Evolutionary conservation across 164 flowering plant genomes (phyloP).

Genomic region (Pachysandra terminalis): DNA sequence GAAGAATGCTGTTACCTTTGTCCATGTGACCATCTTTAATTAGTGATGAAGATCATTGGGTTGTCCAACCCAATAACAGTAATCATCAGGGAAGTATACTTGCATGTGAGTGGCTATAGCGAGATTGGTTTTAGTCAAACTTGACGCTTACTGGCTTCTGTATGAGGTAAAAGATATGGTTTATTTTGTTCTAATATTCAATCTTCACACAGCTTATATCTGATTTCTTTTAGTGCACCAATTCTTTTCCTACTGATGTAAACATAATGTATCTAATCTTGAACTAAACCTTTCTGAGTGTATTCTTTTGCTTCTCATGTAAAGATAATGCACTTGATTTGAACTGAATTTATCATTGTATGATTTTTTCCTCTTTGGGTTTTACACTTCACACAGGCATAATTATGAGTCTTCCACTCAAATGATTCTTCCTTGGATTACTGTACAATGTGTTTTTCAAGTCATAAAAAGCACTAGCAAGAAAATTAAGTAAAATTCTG

Average conservation of each 20-base stretch:
- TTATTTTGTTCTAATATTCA: background rate
- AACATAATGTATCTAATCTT: no score
- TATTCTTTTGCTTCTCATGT: background rate
- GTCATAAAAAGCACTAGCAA: no score
- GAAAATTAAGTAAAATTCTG: no score
- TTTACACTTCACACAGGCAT: background rate
- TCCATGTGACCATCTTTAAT: slow-evolving; percentile 37
- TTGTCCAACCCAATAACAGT: background rate
- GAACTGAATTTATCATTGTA: background rate
- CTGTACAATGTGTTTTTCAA: no score
- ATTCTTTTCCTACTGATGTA: no score
- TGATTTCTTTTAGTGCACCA: background rate
- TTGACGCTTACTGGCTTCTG: background rate
- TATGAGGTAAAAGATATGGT: background rate
- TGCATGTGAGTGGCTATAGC: background rate
- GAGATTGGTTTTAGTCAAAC: background rate
- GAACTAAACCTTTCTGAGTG: background rate
- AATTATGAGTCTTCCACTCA: background rate
- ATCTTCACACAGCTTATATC: background rate
- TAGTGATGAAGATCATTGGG: background rate
- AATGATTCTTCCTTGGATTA: no score
- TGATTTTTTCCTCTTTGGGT: background rate
- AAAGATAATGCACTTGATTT: background rate
- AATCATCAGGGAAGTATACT: background rate
- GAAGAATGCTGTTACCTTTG: slow-evolving; percentile 45